Evolutionary conservation across 495 filamentous ascomycete genomes (phyloP), one percentile per base, ranked within the genome.

Genomic region (Xylaria cubensis): DNA sequence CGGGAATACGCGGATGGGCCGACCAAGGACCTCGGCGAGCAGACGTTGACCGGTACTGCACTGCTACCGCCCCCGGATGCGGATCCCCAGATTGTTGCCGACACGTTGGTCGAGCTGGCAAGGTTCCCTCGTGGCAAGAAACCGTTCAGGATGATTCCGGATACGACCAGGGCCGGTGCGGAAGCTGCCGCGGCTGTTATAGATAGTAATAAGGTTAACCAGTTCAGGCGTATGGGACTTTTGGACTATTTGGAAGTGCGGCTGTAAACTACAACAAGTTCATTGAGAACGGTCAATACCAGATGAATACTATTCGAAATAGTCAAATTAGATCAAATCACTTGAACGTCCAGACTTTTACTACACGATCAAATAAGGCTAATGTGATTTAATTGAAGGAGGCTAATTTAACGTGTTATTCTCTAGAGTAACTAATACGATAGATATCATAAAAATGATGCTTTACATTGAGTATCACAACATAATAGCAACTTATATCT

Each of bases 81-180:
- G 6, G 67, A 71, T 50, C 67, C 72, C 19, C 48, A 53, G n/a
- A 21, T 74, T 9, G 72, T 74, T n/a, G 72, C 72, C 4, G 72
- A 71, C 36, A 21, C 72, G 10, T 50, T 74, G 48, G 72, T 70
- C 9, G 72, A 74, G 29, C 26, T 74, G 19, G 58, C 72, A 12
- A 63, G 50, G 44, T n/a, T 71, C 19, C 72, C 72, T 4, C 69
- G 67, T 26, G 72, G 72, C 15, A 66, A 74, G 68, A 74, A 74
- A 39, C 72, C 72, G 34, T 71, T 74, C 24, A 70, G 72, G 42
- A 26, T 74, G 67, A 58, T 65, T 46, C 39, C 51, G 3, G 72
- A 74, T 48, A 61, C 67, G 9, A 69, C 68, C 4, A 55, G 19
- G 67, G 68, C 64, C 50, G 72, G 72, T 13, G 50, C 8, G 8